Conservation (phyloP, 306 rosid genomes). For the Rosa persica region DNA sequence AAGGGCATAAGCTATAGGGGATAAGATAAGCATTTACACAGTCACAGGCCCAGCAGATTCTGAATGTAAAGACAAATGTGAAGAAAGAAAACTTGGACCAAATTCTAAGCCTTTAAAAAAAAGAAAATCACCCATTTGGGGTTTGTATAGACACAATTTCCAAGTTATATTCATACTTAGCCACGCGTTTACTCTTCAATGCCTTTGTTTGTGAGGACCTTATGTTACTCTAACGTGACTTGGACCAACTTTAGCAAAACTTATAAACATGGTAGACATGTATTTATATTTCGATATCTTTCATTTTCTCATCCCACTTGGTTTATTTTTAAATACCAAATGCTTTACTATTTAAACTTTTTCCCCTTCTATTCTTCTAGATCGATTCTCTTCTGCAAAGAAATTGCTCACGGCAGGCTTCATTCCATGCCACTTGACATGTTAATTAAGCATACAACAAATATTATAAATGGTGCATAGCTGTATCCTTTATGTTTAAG, state of each 20-base stretch:
- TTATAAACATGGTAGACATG: neutral
- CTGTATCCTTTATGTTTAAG: neutral
- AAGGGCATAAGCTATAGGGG: conserved; percentile 24
- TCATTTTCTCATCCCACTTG: conserved; percentile 1
- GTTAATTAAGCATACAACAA: neutral
- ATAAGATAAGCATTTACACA: conserved; percentile 5
- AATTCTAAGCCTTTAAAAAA: neutral
- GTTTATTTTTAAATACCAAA: neutral
- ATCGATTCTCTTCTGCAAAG: neutral
- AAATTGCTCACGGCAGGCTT: conserved; percentile 1
- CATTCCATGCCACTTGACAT: conserved; percentile 28
- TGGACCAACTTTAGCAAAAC: neutral
- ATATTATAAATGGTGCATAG: neutral
- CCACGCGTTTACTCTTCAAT: neutral
- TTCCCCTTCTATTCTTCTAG: neutral
- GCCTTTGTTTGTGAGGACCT: neutral
- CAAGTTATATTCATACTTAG: neutral
- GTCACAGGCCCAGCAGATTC: neutral
- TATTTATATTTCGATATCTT: neutral
- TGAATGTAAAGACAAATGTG: neutral
- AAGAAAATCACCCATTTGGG: neutral
- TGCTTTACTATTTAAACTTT: neutral
- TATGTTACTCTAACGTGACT: neutral
- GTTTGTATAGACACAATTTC: neutral
- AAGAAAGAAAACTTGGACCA: conserved; percentile 16